phyloP scores from a whole-genome alignment of 768 basidiomycete species.

The Russula olivacea region DNA sequence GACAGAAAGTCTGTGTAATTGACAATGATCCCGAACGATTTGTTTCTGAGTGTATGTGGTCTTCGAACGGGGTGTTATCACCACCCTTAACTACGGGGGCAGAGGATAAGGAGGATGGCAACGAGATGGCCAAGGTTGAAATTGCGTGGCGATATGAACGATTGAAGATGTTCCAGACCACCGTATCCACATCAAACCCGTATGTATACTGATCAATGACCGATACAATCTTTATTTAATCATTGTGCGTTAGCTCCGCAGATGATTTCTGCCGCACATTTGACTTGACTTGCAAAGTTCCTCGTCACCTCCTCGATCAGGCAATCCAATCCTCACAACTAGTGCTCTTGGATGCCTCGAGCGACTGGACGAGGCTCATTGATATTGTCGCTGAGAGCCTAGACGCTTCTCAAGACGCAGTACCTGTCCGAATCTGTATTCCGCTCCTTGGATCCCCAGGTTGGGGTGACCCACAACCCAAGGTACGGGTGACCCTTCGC shows the following conservation, averaged over 20 bases:
- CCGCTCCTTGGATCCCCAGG: conserved; percentile 35
- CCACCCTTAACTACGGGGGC: conserved; percentile 31
- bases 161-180: conserved; percentile 90
- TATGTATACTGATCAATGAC: conserved; percentile 34
- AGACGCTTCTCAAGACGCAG: conserved; percentile 17
- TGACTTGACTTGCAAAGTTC: conserved; percentile 64
- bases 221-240: conserved; percentile 15
- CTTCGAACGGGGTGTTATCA: conserved; percentile 34
- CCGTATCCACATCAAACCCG: conserved; percentile 48
- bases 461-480: conserved; percentile 59
- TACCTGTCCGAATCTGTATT: conserved; percentile 23
- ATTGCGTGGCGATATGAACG: conserved; percentile 98
- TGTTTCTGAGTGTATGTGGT: conserved; percentile 79
- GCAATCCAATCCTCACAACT: conserved; percentile 16
- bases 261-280: conserved; percentile 66
- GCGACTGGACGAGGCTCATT: conserved; percentile 6
- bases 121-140: conserved; percentile 59
- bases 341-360: conserved; percentile 11
- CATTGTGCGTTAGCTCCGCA: conserved; percentile 35
- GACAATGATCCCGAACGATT: conserved; percentile 53
- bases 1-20: conserved; percentile 65
- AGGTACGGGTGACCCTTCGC: conserved; percentile 40
- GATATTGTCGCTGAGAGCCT: conserved; percentile 14
- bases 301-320: conserved; percentile 40
- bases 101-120: conserved; percentile 36